Percentiles rank a stretch among this genome's conserved stretches.
Evolutionary conservation across 345 rosid genomes (phyloP).

Genomic region (Arabidopsis thaliana): TAIR10.1 NC_003075.7:12907501-12908000

Average conservation of each 20-base stretch:
- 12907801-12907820: background rate
- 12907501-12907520: conserved; percentile 29
- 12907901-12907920: too few species aligned
- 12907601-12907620: background rate
- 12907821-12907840: background rate
- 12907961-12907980: too few species aligned
- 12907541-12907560: conserved; percentile 39
- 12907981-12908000: too few species aligned
- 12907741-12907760: background rate
- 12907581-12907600: background rate
- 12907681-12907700: conserved; percentile 43
- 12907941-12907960: too few species aligned
- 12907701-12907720: conserved; percentile 42
- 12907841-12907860: too few species aligned
- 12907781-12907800: background rate
- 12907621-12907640: background rate
- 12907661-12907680: conserved; percentile 13
- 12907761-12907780: background rate
- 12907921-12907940: too few species aligned
- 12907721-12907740: conserved; percentile 35
- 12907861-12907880: background rate
- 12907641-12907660: conserved; percentile 30
- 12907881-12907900: too few species aligned
- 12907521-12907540: conserved; percentile 36
- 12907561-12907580: conserved; percentile 2